Evolutionary conservation across 441 rosid genomes (phyloP), one percentile per base, ranked within the genome.

Genomic region (Pelargonium fulgidum): DNA sequence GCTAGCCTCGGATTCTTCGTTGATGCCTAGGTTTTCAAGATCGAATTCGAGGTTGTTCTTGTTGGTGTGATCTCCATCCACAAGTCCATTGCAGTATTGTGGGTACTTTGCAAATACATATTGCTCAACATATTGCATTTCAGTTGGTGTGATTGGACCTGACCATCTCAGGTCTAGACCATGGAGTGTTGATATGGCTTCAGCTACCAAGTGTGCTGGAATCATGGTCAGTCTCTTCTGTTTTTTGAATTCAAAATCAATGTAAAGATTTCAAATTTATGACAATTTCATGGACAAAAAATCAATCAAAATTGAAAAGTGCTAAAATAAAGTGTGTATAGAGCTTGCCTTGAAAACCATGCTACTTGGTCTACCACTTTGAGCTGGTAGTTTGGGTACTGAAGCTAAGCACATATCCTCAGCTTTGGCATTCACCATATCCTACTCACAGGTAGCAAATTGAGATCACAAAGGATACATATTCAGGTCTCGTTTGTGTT

Each of bases 141-240:
- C 94, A 11, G 88, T 72, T 11, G 83, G 84, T 1, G 94, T 88
- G 66, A 88, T 88, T 2, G 29, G 94, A 19, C 91, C 94, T 4
- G 94, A 88, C 91, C 91, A 89, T 77, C 91, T 78, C 24, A 89
- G 83, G 69, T 86, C 94, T n/a, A 89, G 86, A 11, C 87, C 93
- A 0, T 76, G 86, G 66, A 89, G 77, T n/a, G 91, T 86, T 3
- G 94, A 84, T 70, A 89, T 89, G 29, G 94, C 94, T 78, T 89
- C 94, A 3, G 94, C 94, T 19, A 86, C 80, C 8, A 85, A 84
- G 74, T 88, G 88, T 36, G 89, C 87, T 9, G 88, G 91, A 73
- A 89, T 85, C n/a, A 86, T 80, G 1, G 80, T 74, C n/a, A n/a
- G n/a, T n/a, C 58, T 79, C 85, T 74, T 85, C 86, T 91, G 85